Evolutionary conservation across 768 basidiomycete genomes (phyloP), one percentile per base, ranked within the genome.

Genomic region (Lactarius sp.): DNA sequence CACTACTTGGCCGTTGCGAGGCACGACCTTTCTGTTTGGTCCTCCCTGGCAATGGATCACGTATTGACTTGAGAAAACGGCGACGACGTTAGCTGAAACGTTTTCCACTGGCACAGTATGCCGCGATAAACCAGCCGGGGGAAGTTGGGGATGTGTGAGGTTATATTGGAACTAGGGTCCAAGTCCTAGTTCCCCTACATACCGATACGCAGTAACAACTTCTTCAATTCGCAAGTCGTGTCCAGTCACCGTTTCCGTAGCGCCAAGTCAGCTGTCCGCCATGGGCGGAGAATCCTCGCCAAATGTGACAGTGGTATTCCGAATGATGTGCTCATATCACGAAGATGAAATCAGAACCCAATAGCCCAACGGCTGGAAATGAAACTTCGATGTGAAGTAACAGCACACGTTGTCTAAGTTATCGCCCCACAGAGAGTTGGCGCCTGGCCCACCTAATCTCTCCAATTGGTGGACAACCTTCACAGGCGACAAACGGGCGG

Each of bases 381-480:
- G 42, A 51, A 42, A 33, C 14, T 33, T 14, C 36, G 2, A 10
- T 33, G 9, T 10, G 54, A 51, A 8, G 13, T 52, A 51, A 34
- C 41, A 6, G 50, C 56, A 31, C 2, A n/a, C 13, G 31, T 14
- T 6, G 39, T 52, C 12, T 27, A 49, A 49, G 47, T 10, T 18
- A 49, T 12, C 49, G 34, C 41, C 39, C 55, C n/a, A 37, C n/a
- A 37, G 34, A 49, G 14, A 42, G 22, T 8, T 33, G 36, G 20
- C 49, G 41, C 53, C 14, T 22, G 27, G 41, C 50, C 41, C 61
- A 51, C n/a, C 55, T 47, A 52, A 53, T 52, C 37, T 53, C 49
- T 20, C 56, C n/a, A 46, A 46, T 58, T 58, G 44, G 16, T 10
- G 20, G 10, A 20, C 9, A 0, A 16, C 3, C 13, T 61, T 61